These are phyloP conservation scores for Dioscorea cayenensis DNA, from an alignment of 116 monocot genomes.

Conservation along the genomic window DNA sequence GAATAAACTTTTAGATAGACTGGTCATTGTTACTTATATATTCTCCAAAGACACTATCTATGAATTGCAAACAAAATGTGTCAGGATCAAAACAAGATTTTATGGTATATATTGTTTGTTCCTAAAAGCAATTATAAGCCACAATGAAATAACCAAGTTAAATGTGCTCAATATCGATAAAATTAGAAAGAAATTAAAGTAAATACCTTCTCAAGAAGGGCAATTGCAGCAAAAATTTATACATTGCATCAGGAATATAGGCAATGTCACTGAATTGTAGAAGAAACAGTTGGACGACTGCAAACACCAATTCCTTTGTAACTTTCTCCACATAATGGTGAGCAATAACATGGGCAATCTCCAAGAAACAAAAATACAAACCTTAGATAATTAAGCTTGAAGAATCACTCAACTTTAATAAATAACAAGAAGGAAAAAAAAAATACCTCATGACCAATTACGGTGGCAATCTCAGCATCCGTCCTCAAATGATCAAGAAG, in stretches of 20 bases:
- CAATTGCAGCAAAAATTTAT: constrained; percentile 64
- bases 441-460: constrained; percentile 81
- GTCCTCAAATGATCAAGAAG: constrained; percentile 72
- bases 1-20: too few species aligned
- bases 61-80: too few species aligned
- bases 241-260: constrained; percentile 75
- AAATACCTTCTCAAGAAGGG: constrained; percentile 87
- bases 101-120: too few species aligned
- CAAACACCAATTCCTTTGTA: constrained; percentile 74
- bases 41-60: too few species aligned
- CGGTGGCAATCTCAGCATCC: constrained; percentile 85
- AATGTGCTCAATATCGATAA: too few species aligned
- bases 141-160: too few species aligned
- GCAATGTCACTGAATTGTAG: constrained; percentile 42
- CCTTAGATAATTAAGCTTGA: too few species aligned
- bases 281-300: constrained; percentile 55
- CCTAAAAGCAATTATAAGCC: too few species aligned
- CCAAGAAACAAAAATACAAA: neutral
- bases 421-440: neutral
- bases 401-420: neutral
- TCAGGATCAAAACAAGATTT: too few species aligned
- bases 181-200: too few species aligned
- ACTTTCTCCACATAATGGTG: constrained; percentile 73
- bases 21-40: too few species aligned
- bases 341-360: constrained; percentile 90